phyloP scores from a whole-genome alignment of 2,329 filamentous ascomycete genomes.

The Neopestalotiopsis sp. region DNA sequence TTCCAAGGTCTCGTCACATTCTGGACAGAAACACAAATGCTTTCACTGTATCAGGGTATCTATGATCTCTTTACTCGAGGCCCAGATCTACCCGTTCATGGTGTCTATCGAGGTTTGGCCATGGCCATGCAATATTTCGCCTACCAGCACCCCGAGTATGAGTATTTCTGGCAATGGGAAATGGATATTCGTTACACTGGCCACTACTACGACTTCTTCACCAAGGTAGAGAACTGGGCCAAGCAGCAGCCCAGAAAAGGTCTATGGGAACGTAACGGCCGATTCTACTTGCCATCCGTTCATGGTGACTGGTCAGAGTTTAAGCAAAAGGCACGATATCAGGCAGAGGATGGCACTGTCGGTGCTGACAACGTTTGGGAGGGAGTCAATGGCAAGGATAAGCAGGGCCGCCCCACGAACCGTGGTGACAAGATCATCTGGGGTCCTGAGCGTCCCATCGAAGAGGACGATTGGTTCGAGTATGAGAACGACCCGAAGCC shows the following conservation, averaged over 20 bases:
- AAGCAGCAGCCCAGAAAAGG: constrained; percentile 77
- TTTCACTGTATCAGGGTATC: constrained; percentile 85
- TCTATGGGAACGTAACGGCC: constrained; percentile 78
- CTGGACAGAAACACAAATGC: constrained; percentile 95
- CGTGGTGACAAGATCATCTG: constrained; percentile 71
- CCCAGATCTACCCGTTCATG: constrained; percentile 79
- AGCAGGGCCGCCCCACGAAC: constrained; percentile 34
- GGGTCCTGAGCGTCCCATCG: constrained; percentile 77
- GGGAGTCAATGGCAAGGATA: constrained; percentile 47
- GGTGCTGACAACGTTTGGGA: constrained; percentile 72
- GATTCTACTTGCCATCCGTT: constrained; percentile 78
- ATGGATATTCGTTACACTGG: constrained; percentile 92
- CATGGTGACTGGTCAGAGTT: constrained; percentile 85
- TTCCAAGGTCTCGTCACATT: constrained; percentile 88
- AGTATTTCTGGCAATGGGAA: constrained; percentile 94
- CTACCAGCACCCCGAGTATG: constrained; percentile 85
- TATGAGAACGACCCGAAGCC: constrained; percentile 75
- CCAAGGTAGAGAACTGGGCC: constrained; percentile 72
- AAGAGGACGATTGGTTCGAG: constrained; percentile 74
- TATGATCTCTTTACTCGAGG: constrained; percentile 74
- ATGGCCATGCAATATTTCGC: constrained; percentile 97
- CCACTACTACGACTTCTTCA: constrained; percentile 79
- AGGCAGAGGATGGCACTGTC: constrained; percentile 72
- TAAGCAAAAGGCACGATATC: constrained; percentile 75
- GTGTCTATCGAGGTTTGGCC: constrained; percentile 88